Evolutionary conservation across 306 rosid species (phyloP), one percentile per base, ranked within the genome.

Genomic region (Cicer judaicum): DNA sequence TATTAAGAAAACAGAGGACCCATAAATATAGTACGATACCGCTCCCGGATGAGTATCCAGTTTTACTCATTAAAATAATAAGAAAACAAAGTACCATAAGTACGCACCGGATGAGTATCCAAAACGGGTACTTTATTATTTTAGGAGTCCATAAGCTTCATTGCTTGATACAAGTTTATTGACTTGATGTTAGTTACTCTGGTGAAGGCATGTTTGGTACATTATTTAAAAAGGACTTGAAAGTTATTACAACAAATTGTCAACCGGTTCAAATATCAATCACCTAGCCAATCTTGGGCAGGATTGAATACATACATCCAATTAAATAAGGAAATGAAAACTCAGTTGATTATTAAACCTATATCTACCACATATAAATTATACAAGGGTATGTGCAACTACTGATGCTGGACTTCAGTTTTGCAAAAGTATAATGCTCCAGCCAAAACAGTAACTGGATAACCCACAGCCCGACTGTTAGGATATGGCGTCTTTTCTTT

Each of bases 331-430:
- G 19, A 66, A 64, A 84, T 41, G 21, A 46, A 64, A 56, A 39
- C 1, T 66, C 29, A 67, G 57, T 63, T 57, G 19, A 66, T 64
- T 61, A 43, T 59, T 43, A 64, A 54, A 76, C 59, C 71, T 41
- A 78, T 47, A 65, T 42, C 52, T 39, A 3, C 5, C 48, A 74
- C 61, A 19, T 70, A 76, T 59, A 59, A 52, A 80, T 43, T 49
- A 19, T 78, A 12, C 70, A 80, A 18, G 15, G 65, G 75, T 64
- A 76, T 72, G 61, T 84, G 71, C 74, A 61, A 15, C 55, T 54
- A 15, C 55, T 54, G 47, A 47, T 50, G 61, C 74, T 12, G 77
- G 66, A 52, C 77, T 15, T 68, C 41, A 47, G 46, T 40, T 76
- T 68, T 60, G 67, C 38, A 13, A 18, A 29, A n/a, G 68, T 50